Base-by-base conservation (phyloP, 306 rosid species). In the Crataegus laevigata region DNA sequence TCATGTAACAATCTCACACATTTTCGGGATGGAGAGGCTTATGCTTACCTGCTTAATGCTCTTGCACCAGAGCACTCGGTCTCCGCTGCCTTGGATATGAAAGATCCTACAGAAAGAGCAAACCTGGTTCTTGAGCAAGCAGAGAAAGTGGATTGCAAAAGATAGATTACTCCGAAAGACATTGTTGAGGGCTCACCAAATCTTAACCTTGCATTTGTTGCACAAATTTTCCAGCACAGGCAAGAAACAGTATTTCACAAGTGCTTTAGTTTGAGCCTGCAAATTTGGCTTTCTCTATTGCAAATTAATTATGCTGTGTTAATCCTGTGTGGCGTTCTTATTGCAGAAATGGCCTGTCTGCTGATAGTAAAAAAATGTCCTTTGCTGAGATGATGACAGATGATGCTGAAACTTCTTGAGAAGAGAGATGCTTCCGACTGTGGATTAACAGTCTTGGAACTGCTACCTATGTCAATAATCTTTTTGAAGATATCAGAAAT, bases 121-220 rank as follows among this genome's bases (percentile, higher is more conserved):
- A 88, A 80, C 69, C 77, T 89, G 93, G 85, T 96, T 89, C 98
- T 96, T 79, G 97, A 91, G 82, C 98, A 85, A 82, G 99, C 99
- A 43, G 99, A 87, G 84, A 92, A 82, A 81, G 83, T 96, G 79
- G 97, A 92, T 57, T 96, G 99, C 91, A 90, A 96, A 86, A 85
- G 91, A 85, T 92, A 89, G 82, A 91, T 96, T 61, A 90, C 99
- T 76, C 85, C 99, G 25, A 96, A 87, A 84, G 98, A 96, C 85
- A 96, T 96, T 66, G 85, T 84, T 63, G 98, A 96, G 82, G 99
- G 99, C 73, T 96, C 98, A 15, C 96, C 99, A 63, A 96, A 96
- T 87, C 98, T 96, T 66, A 96, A 96, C 87, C 99, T 96, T 84
- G 99, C 99, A 71, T 96, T 96, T 85, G 99, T 96, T 82, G 99